These are phyloP conservation scores for Chenopodium album DNA, from an alignment of 148 eudicot species.

Conservation along the genomic window DNA sequence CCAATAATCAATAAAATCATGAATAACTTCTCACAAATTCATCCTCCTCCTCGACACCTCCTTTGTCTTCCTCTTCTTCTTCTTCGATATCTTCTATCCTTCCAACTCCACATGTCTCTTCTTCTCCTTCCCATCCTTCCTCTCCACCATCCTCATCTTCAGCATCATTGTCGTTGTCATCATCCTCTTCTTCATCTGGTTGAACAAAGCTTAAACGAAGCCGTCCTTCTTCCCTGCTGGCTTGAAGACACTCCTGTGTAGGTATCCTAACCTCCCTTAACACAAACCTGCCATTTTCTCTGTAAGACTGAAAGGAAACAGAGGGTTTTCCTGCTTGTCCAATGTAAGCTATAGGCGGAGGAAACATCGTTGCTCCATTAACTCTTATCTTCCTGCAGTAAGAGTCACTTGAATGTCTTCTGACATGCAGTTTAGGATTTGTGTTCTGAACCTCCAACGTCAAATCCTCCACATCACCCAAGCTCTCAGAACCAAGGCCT, in stretches of 20 bases:
- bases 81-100: slow-evolving; percentile 30
- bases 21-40: slow-evolving; percentile 13
- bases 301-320: slow-evolving; percentile 60
- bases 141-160: slow-evolving; percentile 6
- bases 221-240: slow-evolving; percentile 72
- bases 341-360: slow-evolving; percentile 84
- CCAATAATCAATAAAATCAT: background rate
- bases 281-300: slow-evolving; percentile 72
- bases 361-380: slow-evolving; percentile 36
- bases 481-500: slow-evolving; percentile 88
- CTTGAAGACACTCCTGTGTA: slow-evolving; percentile 59
- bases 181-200: slow-evolving; percentile 30
- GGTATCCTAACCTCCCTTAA: slow-evolving; percentile 63
- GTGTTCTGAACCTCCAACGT: slow-evolving; percentile 8
- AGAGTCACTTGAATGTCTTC: slow-evolving; percentile 17
- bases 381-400: slow-evolving; percentile 40
- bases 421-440: slow-evolving; percentile 15
- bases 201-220: slow-evolving; percentile 55
- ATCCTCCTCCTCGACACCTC: background rate
- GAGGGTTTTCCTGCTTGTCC: slow-evolving; percentile 68
- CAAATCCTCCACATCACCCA: slow-evolving; percentile 57
- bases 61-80: background rate
- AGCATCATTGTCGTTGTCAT: slow-evolving; percentile 9
- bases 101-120: background rate
- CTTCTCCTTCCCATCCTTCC: background rate